Conservation (phyloP, 2,329 filamentous ascomycete species). For the Immersiporthe knoxdaviesiana region DNA sequence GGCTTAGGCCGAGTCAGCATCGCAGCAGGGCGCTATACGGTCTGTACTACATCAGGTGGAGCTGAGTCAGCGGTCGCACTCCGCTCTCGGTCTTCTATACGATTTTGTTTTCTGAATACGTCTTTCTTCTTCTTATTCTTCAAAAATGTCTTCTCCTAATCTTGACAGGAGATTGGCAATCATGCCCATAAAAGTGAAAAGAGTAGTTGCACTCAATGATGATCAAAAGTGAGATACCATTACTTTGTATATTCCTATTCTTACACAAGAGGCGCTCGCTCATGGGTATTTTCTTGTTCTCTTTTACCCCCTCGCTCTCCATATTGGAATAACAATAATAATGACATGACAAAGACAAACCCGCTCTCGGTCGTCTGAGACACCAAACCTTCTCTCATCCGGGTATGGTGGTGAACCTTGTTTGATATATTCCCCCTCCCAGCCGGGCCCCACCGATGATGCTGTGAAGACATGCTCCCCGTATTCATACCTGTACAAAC, state of each 20-base stretch:
- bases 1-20: too few relatives aligned
- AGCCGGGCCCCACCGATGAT: not conserved
- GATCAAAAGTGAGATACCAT: not conserved
- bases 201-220: too few relatives aligned
- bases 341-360: not conserved
- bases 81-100: too few relatives aligned
- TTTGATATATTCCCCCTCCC: not conserved
- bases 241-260: not conserved
- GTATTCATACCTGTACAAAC: not conserved
- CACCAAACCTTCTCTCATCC: not conserved
- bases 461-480: not conserved
- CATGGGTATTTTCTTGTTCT: not conserved
- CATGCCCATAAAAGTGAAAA: too few relatives aligned
- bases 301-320: not conserved
- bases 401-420: not conserved
- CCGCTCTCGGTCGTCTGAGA: not conserved
- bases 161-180: too few relatives aligned
- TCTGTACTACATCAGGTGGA: too few relatives aligned
- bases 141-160: too few relatives aligned
- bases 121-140: too few relatives aligned
- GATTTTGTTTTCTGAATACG: too few relatives aligned
- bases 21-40: too few relatives aligned
- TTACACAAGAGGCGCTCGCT: not conserved
- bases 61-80: too few relatives aligned
- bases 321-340: not conserved